Percentiles rank a stretch among this genome's conserved stretches.
These are phyloP conservation scores for Salix suchowensis DNA, from an alignment of 345 rosid genomes.

Conservation along the genomic window DNA sequence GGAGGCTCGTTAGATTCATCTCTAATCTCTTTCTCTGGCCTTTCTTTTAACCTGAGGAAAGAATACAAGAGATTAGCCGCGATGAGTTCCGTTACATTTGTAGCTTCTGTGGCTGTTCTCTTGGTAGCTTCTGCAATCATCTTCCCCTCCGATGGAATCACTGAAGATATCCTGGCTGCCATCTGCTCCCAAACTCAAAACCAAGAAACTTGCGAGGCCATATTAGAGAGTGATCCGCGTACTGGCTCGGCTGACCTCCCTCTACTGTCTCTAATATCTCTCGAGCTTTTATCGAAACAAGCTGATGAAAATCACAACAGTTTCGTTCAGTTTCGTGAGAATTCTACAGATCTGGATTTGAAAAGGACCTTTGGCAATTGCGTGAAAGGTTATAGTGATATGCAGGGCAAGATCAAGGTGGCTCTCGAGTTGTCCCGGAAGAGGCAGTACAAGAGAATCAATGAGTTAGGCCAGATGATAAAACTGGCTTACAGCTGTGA, in stretches of 20 bases:
- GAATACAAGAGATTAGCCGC: no score
- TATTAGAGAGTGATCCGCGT: constrained; percentile 16
- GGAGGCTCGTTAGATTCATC: no score
- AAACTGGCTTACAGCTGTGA: constrained; percentile 17
- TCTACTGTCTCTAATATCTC: constrained; percentile 19
- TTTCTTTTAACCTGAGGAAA: no score
- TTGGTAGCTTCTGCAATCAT: neutral
- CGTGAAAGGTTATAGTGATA: constrained; percentile 7
- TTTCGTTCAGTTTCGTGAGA: neutral
- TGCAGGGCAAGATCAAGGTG: constrained; percentile 4
- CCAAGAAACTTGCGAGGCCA: constrained; percentile 18
- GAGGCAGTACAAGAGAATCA: constrained; percentile 15
- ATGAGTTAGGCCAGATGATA: constrained; percentile 1
- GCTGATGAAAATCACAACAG: neutral
- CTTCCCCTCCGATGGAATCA: constrained; percentile 2
- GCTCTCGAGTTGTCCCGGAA: constrained; percentile 11
- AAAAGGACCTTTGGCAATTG: neutral
- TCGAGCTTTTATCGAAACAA: constrained; percentile 15
- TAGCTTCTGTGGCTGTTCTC: neutral
- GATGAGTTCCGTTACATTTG: neutral
- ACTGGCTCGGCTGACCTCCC: constrained; percentile 22
- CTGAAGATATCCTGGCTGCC: constrained; percentile 9
- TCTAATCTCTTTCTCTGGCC: no score
- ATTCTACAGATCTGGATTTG: neutral
- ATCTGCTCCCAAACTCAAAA: constrained; percentile 24